A percentile compares a stretch with the other conserved stretches of the same genome.
phyloP scores from a whole-genome alignment of 495 filamentous ascomycete species.

The Penicillium coffeae region DNA sequence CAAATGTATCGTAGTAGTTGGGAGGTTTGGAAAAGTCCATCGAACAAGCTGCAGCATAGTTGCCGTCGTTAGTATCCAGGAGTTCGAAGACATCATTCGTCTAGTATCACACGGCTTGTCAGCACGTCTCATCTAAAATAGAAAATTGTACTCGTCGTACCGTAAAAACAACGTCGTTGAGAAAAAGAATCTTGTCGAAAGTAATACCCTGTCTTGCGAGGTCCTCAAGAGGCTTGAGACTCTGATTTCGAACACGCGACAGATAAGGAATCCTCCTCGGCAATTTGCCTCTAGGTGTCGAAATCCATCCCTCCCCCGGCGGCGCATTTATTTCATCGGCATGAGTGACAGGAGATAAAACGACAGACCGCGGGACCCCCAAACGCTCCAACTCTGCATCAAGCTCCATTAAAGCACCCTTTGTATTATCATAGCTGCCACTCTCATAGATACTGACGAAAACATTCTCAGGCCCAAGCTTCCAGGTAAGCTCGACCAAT shows the following conservation, averaged over 20 bases:
- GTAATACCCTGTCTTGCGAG: constrained; percentile 40
- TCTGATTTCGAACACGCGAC: constrained; percentile 57
- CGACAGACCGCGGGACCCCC: constrained; percentile 52
- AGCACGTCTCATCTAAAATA: neutral
- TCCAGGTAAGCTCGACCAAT: constrained; percentile 50
- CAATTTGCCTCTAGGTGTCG: constrained; percentile 43
- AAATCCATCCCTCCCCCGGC: constrained; percentile 55
- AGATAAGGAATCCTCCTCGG: constrained; percentile 68
- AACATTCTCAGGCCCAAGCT: constrained; percentile 62
- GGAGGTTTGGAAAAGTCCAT: constrained; percentile 71
- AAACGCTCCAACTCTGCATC: constrained; percentile 50
- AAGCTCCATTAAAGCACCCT: constrained; percentile 58
- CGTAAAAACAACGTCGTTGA: constrained; percentile 73
- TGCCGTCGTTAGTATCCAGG: constrained; percentile 65
- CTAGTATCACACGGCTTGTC: constrained; percentile 15
- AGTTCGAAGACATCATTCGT: constrained; percentile 63
- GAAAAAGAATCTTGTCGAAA: constrained; percentile 68
- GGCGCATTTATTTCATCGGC: constrained; percentile 45
- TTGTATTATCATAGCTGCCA: constrained; percentile 68
- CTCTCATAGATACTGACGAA: constrained; percentile 69
- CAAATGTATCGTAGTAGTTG: constrained; percentile 79
- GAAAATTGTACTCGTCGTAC: constrained; percentile 33
- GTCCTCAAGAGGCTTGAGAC: constrained; percentile 43
- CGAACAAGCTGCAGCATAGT: constrained; percentile 78
- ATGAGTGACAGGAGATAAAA: constrained; percentile 51